Evolutionary conservation across 441 rosid species (phyloP).

Genomic region (Erysimum pusillum): DNA sequence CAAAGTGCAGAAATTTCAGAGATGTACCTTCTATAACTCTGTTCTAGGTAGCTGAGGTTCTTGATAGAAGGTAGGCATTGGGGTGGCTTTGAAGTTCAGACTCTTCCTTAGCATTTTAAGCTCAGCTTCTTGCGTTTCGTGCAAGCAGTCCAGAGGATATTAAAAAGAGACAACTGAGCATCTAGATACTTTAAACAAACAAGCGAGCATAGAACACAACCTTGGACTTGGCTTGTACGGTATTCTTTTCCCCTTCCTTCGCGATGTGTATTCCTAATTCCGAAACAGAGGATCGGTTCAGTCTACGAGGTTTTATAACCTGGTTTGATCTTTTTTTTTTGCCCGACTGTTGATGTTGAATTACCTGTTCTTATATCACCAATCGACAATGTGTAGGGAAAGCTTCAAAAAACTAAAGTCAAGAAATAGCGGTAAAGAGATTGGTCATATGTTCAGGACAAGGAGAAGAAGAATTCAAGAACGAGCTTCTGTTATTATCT

Average conservation of each 20-base stretch:
- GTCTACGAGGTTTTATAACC: too few species aligned
- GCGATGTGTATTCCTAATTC: too few species aligned
- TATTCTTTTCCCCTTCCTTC: slow-evolving; percentile 74
- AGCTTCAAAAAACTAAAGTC: slow-evolving; percentile 44
- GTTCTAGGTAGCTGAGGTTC: slow-evolving; percentile 85
- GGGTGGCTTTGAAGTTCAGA: slow-evolving; percentile 93
- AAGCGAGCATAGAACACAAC: slow-evolving; percentile 49
- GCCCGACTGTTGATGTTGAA: neutral
- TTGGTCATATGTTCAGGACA: slow-evolving; percentile 47
- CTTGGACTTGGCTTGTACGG: slow-evolving; percentile 89
- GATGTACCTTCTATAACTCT: slow-evolving; percentile 82
- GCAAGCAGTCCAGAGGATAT: slow-evolving; percentile 33
- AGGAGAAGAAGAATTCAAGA: slow-evolving; percentile 55
- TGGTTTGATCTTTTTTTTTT: too few species aligned
- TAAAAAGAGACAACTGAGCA: slow-evolving; percentile 7
- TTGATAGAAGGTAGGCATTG: slow-evolving; percentile 97
- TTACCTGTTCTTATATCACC: neutral
- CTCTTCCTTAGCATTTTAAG: slow-evolving; percentile 85
- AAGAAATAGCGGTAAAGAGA: slow-evolving; percentile 55
- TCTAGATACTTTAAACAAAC: neutral
- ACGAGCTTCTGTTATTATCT: slow-evolving; percentile 50
- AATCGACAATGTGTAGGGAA: slow-evolving; percentile 41
- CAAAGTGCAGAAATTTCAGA: neutral
- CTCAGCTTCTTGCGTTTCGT: slow-evolving; percentile 97
- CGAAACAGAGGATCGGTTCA: too few species aligned